Percentiles rank a stretch among this genome's conserved stretches.
These are phyloP conservation scores for Penicillium canescens DNA, from an alignment of 495 filamentous ascomycete genomes.

Conservation along the genomic window DNA sequence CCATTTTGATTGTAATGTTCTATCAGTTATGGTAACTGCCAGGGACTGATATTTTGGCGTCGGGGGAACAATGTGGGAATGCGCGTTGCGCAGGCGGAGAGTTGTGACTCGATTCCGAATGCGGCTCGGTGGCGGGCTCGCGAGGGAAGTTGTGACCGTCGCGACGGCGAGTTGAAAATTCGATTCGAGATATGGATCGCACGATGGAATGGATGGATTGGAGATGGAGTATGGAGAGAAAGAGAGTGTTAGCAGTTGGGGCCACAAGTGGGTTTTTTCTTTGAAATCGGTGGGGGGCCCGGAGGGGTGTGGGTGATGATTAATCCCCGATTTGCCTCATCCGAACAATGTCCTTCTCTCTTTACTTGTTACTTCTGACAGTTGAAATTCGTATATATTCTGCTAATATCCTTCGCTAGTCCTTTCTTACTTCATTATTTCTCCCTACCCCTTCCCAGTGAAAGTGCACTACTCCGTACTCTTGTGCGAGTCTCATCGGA, in stretches of 20 bases:
- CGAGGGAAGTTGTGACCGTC: neutral
- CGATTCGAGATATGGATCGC: neutral
- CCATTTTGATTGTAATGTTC: conserved; percentile 47
- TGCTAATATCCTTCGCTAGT: neutral
- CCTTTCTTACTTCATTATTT: neutral
- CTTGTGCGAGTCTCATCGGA: neutral
- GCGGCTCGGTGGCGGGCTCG: conserved; percentile 14
- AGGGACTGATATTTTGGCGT: neutral
- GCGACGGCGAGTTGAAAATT: neutral
- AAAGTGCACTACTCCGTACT: neutral
- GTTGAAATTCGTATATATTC: neutral
- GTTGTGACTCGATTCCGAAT: conserved; percentile 23
- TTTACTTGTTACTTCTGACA: neutral
- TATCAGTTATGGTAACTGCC: neutral
- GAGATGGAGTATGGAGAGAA: conserved; percentile 7
- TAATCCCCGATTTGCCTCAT: conserved; percentile 17
- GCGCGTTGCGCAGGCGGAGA: conserved; percentile 8
- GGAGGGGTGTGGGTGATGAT: conserved; percentile 19
- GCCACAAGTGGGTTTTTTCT: conserved; percentile 15
- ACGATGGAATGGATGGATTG: conserved; percentile 2
- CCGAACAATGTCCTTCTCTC: neutral
- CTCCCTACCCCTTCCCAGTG: neutral
- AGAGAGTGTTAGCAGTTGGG: conserved; percentile 8
- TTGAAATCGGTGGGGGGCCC: conserved; percentile 12
- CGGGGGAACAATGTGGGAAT: conserved; percentile 4